A percentile compares a stretch with the other conserved stretches of the same genome.
phyloP scores from a whole-genome alignment of 1,284 basidiomycete species.

The Microbotryum intermedium region DNA sequence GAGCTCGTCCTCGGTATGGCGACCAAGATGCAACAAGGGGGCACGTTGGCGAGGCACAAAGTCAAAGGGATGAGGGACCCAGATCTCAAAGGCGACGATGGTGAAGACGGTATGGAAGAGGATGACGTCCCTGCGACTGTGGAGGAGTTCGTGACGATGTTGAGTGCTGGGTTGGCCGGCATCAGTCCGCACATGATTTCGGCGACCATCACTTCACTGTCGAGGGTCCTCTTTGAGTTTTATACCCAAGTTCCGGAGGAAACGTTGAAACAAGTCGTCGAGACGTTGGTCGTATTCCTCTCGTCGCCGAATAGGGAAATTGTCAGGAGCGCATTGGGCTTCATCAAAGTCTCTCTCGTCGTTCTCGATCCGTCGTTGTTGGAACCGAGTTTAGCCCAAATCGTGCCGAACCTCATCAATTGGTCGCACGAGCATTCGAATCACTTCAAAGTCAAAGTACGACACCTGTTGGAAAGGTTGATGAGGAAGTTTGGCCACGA shows the following conservation, averaged over 20 bases:
- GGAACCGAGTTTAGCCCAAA: constrained; percentile 60
- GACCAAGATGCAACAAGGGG: constrained; percentile 80
- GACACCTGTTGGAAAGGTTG: constrained; percentile 95
- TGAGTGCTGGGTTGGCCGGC: constrained; percentile 88
- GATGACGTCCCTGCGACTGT: constrained; percentile 61
- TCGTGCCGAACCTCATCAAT: constrained; percentile 75
- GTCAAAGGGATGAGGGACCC: constrained; percentile 67
- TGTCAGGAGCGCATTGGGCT: constrained; percentile 90
- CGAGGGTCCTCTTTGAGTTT: constrained; percentile 92
- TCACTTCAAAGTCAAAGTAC: constrained; percentile 94
- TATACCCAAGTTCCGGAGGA: constrained; percentile 64
- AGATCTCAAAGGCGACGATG: constrained; percentile 48
- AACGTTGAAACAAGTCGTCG: constrained; percentile 79
- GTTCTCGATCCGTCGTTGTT: constrained; percentile 65
- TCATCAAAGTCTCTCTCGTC: constrained; percentile 87
- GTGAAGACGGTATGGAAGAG: constrained; percentile 8
- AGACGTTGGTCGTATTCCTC: constrained; percentile 82
- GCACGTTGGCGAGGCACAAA: constrained; percentile 66
- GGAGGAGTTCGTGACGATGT: constrained; percentile 94
- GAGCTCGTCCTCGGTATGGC: constrained; percentile 88
- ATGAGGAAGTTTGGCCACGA: constrained; percentile 84
- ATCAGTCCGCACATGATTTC: constrained; percentile 97
- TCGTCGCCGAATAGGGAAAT: constrained; percentile 93
- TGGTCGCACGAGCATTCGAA: constrained; percentile 99
- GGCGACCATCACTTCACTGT: constrained; percentile 88